Conservation (phyloP, 306 rosid genomes). For the Medicago arabica region DNA sequence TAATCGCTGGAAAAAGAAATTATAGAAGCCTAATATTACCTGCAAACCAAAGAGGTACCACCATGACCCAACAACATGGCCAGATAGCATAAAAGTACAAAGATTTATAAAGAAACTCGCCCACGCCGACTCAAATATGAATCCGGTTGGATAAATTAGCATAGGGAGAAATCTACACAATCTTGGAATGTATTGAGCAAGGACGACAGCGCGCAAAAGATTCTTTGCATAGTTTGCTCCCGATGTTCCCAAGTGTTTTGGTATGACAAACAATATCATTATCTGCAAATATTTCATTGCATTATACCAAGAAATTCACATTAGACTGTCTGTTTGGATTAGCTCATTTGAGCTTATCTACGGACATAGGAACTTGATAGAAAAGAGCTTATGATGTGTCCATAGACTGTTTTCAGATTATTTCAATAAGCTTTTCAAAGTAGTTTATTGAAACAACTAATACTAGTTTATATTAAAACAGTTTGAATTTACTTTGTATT, state of each 20-base stretch:
- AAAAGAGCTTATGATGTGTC: neutral
- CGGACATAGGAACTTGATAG: neutral
- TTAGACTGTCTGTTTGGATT: neutral
- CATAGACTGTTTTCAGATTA: neutral
- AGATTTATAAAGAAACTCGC: conserved; percentile 79
- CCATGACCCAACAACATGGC: conserved; percentile 80
- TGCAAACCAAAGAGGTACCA: conserved; percentile 90
- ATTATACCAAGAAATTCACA: conserved; percentile 1
- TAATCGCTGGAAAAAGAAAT: neutral
- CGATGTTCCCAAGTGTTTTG: conserved; percentile 52
- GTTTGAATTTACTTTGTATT: neutral
- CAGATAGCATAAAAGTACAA: conserved; percentile 70
- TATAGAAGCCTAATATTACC: conserved; percentile 50
- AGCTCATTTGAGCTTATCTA: neutral
- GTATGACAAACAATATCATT: conserved; percentile 58
- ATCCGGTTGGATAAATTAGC: conserved; percentile 67
- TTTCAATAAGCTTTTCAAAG: neutral
- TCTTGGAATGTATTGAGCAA: conserved; percentile 76
- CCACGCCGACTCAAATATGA: conserved; percentile 87
- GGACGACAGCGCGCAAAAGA: conserved; percentile 59
- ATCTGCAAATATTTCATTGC: conserved; percentile 61
- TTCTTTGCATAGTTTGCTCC: conserved; percentile 81
- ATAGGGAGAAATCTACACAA: conserved; percentile 74
- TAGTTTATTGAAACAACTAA: neutral
- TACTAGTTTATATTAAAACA: neutral